These are phyloP conservation scores for Syzygium aromaticum DNA, from an alignment of 345 rosid species.

Conservation along the genomic window DNA sequence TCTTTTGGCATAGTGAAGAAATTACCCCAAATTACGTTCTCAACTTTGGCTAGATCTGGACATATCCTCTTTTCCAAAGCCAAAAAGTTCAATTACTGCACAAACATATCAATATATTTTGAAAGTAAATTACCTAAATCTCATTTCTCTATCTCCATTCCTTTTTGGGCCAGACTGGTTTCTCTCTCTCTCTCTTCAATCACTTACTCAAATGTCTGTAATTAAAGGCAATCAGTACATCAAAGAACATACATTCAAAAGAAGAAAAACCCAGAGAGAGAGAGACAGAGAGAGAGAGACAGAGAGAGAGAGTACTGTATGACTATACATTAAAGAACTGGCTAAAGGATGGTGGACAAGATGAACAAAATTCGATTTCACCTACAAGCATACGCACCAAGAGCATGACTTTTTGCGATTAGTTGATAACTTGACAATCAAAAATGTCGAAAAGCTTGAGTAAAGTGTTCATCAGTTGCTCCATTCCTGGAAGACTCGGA, in stretches of 20 bases:
- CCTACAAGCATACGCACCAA: background rate
- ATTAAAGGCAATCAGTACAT: background rate
- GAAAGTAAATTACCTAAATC: background rate
- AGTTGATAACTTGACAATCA: background rate
- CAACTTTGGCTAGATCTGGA: background rate
- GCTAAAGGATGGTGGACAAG: background rate
- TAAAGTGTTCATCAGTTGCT: background rate
- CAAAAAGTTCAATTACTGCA: background rate
- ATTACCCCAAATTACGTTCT: background rate
- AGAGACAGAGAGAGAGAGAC: background rate
- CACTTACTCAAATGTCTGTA: background rate
- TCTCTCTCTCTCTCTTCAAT: background rate
- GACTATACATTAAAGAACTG: background rate
- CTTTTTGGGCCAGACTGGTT: background rate
- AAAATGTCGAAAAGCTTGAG: background rate
- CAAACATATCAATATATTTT: background rate
- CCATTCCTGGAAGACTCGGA: background rate
- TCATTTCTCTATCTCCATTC: background rate
- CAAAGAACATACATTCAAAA: background rate
- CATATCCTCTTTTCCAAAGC: background rate
- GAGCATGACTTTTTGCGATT: background rate
- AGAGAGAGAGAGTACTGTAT: background rate
- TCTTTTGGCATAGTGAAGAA: background rate
- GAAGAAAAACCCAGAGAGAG: background rate
- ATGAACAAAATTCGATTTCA: background rate